Conservation (phyloP, 2,329 filamentous ascomycete genomes). For the Colletotrichum scovillei region DNA sequence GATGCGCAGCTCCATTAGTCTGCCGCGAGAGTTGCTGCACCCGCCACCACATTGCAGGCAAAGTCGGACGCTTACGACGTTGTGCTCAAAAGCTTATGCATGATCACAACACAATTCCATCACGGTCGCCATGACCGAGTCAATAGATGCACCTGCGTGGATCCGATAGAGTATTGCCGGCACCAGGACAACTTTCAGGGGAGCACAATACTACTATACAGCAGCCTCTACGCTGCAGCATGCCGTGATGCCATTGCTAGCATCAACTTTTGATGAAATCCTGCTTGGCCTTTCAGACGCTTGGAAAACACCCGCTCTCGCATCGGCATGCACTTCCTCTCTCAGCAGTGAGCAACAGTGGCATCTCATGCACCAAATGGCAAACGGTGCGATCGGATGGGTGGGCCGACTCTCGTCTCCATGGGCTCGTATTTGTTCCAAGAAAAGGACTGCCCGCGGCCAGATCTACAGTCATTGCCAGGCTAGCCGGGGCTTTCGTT, state of each 20-base stretch:
- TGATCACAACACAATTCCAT: too few relatives aligned
- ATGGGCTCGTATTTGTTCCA: slow-evolving; percentile 32
- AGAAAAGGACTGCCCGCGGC: slow-evolving; percentile 31
- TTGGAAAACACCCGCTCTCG: not conserved
- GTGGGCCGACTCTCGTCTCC: slow-evolving; percentile 23
- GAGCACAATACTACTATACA: not conserved
- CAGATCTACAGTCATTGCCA: slow-evolving; percentile 25
- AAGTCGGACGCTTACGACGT: not conserved
- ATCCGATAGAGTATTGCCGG: slow-evolving; percentile 1
- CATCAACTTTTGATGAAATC: not conserved
- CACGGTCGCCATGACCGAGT: not conserved
- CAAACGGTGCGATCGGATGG: slow-evolving; percentile 14
- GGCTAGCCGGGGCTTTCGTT: not conserved
- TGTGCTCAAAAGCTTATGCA: slow-evolving; percentile 8
- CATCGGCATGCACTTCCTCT: not conserved
- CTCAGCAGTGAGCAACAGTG: not conserved
- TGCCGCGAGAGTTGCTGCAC: not conserved
- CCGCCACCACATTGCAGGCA: not conserved
- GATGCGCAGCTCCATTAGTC: not conserved
- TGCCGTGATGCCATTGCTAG: not conserved
- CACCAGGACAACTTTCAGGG: not conserved
- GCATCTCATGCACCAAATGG: not conserved
- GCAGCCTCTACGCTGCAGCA: not conserved
- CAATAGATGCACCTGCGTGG: not conserved
- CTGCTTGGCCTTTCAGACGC: not conserved